Evolutionary conservation across 106 monocot genomes (phyloP).

Genomic region (Dactylorhiza incarnata): DNA sequence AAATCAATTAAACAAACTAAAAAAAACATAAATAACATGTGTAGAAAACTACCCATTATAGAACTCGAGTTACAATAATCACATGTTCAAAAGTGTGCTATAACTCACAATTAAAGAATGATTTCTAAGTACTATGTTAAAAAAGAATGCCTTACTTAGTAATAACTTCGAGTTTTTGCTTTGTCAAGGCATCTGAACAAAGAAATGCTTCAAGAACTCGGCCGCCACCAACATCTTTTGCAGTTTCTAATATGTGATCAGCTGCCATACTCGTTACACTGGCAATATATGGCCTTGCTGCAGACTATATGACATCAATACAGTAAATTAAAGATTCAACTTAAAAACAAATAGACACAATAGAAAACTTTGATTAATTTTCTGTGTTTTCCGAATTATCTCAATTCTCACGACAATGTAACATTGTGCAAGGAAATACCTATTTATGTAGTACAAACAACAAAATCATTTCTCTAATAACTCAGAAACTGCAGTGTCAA

Average conservation of each 20-base stretch:
- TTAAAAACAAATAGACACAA: not conserved
- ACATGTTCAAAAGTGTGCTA: not conserved
- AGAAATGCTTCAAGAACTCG: slow-evolving; percentile 62
- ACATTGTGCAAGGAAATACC: no score
- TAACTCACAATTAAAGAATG: not conserved
- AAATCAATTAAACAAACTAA: not conserved
- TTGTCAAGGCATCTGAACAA: slow-evolving; percentile 35
- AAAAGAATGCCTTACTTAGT: slow-evolving; percentile 24
- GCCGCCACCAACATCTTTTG: slow-evolving; percentile 53
- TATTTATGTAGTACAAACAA: no score
- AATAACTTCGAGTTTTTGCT: slow-evolving; percentile 38
- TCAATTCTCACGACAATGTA: not conserved
- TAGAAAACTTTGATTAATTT: not conserved
- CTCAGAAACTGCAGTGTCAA: no score
- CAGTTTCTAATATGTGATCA: slow-evolving; percentile 35
- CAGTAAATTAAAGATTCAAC: not conserved
- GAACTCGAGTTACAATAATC: not conserved
- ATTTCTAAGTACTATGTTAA: not conserved
- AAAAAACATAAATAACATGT: not conserved
- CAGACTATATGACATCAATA: slow-evolving; percentile 14
- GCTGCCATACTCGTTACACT: slow-evolving; percentile 43
- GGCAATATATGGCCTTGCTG: slow-evolving; percentile 25
- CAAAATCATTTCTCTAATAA: no score
- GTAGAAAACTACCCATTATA: not conserved
- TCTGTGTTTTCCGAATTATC: not conserved